These are phyloP conservation scores for Venturiaceae sp. DNA, from an alignment of 2,329 filamentous ascomycete species.

Conservation along the genomic window DNA sequence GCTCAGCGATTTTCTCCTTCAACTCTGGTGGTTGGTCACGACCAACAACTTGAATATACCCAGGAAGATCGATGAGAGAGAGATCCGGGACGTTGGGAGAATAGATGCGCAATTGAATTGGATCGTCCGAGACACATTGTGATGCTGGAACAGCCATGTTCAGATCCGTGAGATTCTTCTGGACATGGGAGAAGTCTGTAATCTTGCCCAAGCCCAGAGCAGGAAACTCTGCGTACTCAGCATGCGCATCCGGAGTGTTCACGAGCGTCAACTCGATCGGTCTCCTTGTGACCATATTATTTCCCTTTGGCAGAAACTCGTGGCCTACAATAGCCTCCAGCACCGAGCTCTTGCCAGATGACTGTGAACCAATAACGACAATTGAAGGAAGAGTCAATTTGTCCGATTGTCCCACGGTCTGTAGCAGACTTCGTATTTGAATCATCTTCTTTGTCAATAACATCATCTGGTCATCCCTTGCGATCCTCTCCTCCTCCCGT, in stretches of 20 bases:
- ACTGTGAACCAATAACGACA: conserved; percentile 98
- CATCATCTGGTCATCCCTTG: conserved; percentile 98
- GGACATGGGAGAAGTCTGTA: conserved; percentile 84
- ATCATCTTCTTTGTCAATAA: conserved; percentile 99
- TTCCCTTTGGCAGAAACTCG: conserved; percentile 95
- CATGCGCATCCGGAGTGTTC: conserved; percentile 78
- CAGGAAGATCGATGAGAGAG: conserved; percentile 90
- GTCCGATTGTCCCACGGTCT: conserved; percentile 85
- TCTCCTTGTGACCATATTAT: conserved; percentile 93
- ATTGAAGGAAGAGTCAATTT: conserved; percentile 87
- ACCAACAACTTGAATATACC: conserved; percentile 93
- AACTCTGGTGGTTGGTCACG: conserved; percentile 83
- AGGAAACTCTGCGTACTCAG: conserved; percentile 94
- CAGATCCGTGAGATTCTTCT: conserved; percentile 86
- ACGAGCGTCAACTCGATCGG: conserved; percentile 94
- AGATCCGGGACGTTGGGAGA: conserved; percentile 93
- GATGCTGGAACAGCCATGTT: conserved; percentile 85
- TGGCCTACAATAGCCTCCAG: conserved; percentile 95
- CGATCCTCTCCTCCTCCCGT: conserved; percentile 53
- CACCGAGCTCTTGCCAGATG: conserved; percentile 95
- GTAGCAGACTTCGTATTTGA: conserved; percentile 86
- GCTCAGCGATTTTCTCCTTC: conserved; percentile 89
- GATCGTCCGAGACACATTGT: conserved; percentile 92
- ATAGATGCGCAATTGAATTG: conserved; percentile 90
- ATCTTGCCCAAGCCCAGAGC: conserved; percentile 83